Evolutionary conservation across 164 flowering plant species (phyloP), one percentile per base, ranked within the genome.

Genomic region (Stephania yunnanensis): DNA sequence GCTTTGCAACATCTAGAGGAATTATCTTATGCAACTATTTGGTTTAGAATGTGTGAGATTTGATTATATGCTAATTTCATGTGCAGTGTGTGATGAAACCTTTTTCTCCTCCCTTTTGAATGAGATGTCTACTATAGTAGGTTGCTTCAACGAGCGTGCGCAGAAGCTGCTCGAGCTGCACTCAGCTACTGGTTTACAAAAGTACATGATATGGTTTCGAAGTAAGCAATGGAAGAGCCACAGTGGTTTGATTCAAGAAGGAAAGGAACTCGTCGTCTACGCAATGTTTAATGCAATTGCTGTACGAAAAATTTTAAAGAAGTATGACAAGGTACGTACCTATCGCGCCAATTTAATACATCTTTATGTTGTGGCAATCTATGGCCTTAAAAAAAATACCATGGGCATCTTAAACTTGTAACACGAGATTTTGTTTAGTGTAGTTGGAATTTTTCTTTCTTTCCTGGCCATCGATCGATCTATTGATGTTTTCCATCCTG

Each of bases 281-380:
- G 98, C 97, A 4, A 79, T 92, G 73, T 84, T 93, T 68, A 91
- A 95, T 70, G 92, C 97, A 58, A 83, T 85, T 77, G 97, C 99
- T n/a, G n/a, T n/a, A n/a, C n/a, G n/a, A n/a, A n/a, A n/a, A n/a
- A n/a, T n/a, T n/a, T n/a, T n/a, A n/a, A n/a, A n/a, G 87, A 95
- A 95, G 79, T 95, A 95, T 75, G 99, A 95, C 70, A 95, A 95
- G 92, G 98, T 91, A 25, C 0, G 25, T 25, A 82, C 30, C 17
- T 17, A 25, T 65, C 68, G 1, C 10, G 4, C 10, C 0, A 20
- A 22, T 65, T 65, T 4, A 22, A 22, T 65, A 22, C 20, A 55
- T 55, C 19, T 55, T 55, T 46, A 46, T 46, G 10, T 46, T 46
- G 0, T 46, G 7, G 50, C 50, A 46, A 46, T 10, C 50, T 46